A percentile compares a stretch with the other conserved stretches of the same genome.
These are phyloP conservation scores for Artemisia tridentata DNA, from an alignment of 129 eudicot species.

Conservation along the genomic window DNA sequence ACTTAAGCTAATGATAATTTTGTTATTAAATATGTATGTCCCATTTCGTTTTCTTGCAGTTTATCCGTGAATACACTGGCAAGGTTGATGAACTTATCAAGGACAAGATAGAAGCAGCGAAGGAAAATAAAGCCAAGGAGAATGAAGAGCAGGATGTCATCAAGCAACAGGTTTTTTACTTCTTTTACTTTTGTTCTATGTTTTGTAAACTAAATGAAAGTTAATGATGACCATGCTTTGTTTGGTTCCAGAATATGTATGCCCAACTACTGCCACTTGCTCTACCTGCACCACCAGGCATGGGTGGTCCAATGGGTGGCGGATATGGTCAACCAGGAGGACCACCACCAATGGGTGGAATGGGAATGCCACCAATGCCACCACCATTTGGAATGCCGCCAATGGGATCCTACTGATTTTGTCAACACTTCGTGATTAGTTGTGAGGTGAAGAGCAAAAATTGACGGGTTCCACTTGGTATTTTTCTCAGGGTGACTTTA, in stretches of 20 bases:
- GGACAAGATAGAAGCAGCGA: conserved; percentile 69
- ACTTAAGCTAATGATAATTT: neutral
- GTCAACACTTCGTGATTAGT: neutral
- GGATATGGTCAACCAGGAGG: conserved; percentile 52
- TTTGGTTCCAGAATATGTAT: conserved; percentile 72
- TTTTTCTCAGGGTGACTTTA: conserved; percentile 11
- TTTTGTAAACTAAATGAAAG: conserved; percentile 1
- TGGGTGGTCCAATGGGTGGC: conserved; percentile 59
- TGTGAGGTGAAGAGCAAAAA: conserved; percentile 9
- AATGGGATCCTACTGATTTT: conserved; percentile 61
- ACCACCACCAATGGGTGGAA: conserved; percentile 54
- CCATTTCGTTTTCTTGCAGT: conserved; percentile 39
- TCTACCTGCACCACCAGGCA: conserved; percentile 81
- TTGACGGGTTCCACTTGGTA: conserved; percentile 25
- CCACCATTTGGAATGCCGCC: conserved; percentile 89
- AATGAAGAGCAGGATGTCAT: conserved; percentile 75
- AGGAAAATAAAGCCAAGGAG: conserved; percentile 75
- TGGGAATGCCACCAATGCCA: conserved; percentile 82
- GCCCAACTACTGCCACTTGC: conserved; percentile 85
- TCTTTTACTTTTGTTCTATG: neutral
- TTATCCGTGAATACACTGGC: conserved; percentile 87
- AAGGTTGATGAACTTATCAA: conserved; percentile 79
- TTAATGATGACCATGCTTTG: conserved; percentile 5
- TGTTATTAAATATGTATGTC: neutral
- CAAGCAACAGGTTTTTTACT: conserved; percentile 62